A percentile compares a stretch with the other conserved stretches of the same genome.
Conservation (phyloP, 129 eudicot genomes). For the Daucus carota region DH1_v3.0 NC_030384.2:36753501-36754000, state of each 20-base stretch:
- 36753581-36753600: constrained; percentile 97
- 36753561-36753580: constrained; percentile 83
- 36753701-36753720: constrained; percentile 98
- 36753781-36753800: not conserved
- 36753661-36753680: not conserved
- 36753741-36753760: constrained; percentile 94
- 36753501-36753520: not conserved
- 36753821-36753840: not conserved
- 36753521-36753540: constrained; percentile 40
- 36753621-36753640: not conserved
- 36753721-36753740: constrained; percentile 92
- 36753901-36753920: not conserved
- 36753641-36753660: not conserved
- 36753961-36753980: not conserved
- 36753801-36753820: not conserved
- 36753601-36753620: constrained; percentile 74
- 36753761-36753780: not conserved
- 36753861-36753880: not conserved
- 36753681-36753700: constrained; percentile 60
- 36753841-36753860: not conserved
- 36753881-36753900: not conserved
- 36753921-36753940: not conserved
- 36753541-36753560: constrained; percentile 97
- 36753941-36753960: not conserved
- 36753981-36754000: not conserved